Conservation (phyloP, 2,329 filamentous ascomycete species). For the Incumbomyces delicatus region DNA sequence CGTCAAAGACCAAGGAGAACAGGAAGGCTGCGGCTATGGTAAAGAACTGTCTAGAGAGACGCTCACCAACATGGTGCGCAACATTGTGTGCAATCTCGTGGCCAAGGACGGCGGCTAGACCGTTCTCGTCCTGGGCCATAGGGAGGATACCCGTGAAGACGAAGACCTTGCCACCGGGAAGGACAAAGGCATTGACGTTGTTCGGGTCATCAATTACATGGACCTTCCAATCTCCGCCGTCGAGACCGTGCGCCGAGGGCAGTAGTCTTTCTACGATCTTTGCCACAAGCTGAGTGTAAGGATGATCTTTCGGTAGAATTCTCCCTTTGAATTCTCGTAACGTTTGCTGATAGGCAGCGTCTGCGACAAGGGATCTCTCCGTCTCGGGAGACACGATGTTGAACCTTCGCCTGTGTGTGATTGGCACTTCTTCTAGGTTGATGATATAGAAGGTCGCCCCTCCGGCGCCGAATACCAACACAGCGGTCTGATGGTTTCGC, state of each 20-base stretch:
- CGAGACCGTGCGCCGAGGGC: slow-evolving; percentile 39
- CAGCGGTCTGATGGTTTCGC: slow-evolving; percentile 14
- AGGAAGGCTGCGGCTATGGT: slow-evolving; percentile 26
- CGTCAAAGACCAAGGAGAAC: slow-evolving; percentile 29
- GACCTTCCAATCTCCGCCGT: slow-evolving; percentile 43
- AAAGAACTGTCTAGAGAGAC: slow-evolving; percentile 36
- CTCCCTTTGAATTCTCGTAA: slow-evolving; percentile 36
- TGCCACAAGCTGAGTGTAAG: slow-evolving; percentile 39
- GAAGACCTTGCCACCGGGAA: slow-evolving; percentile 56
- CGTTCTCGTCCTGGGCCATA: slow-evolving; percentile 46
- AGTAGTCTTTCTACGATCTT: slow-evolving; percentile 45
- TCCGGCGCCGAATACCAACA: slow-evolving; percentile 27
- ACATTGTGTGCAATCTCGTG: slow-evolving; percentile 59
- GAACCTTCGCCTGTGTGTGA: slow-evolving; percentile 49
- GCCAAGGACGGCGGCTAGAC: slow-evolving; percentile 50
- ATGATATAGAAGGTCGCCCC: slow-evolving; percentile 41
- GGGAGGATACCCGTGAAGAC: slow-evolving; percentile 54
- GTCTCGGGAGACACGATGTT: slow-evolving; percentile 41
- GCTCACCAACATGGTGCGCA: slow-evolving; percentile 46
- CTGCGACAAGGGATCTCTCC: slow-evolving; percentile 35
- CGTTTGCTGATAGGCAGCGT: slow-evolving; percentile 38
- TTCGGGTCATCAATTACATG: slow-evolving; percentile 47
- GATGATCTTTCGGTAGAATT: slow-evolving; percentile 43
- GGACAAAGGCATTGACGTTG: slow-evolving; percentile 51
- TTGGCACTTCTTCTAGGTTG: slow-evolving; percentile 44